Evolutionary conservation across 768 basidiomycete species (phyloP).

Genomic region (Cubamyces sp.): DNA sequence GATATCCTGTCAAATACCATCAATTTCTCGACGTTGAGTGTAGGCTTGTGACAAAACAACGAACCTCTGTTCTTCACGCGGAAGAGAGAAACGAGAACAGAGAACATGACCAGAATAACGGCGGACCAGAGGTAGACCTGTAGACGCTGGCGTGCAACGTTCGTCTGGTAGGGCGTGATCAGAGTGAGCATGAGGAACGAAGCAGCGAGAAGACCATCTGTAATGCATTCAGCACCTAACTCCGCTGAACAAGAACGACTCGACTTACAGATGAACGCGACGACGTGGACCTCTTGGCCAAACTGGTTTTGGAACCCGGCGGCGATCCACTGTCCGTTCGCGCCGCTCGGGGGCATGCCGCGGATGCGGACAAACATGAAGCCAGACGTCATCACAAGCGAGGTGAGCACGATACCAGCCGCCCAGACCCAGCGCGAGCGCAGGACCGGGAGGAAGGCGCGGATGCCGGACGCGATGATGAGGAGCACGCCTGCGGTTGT

Average conservation of each 20-base stretch:
- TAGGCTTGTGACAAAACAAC: slow-evolving; percentile 22
- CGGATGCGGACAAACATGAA: slow-evolving; percentile 98
- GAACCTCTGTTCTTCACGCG: slow-evolving; percentile 87
- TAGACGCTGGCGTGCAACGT: slow-evolving; percentile 73
- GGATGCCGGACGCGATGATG: slow-evolving; percentile 52
- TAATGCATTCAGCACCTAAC: neutral
- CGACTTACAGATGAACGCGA: slow-evolving; percentile 81
- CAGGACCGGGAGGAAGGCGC: slow-evolving; percentile 67
- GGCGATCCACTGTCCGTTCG: slow-evolving; percentile 80
- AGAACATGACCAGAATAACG: slow-evolving; percentile 83
- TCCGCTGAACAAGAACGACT: neutral
- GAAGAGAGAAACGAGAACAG: slow-evolving; percentile 85
- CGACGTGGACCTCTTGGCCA: slow-evolving; percentile 90
- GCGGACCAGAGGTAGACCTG: slow-evolving; percentile 91
- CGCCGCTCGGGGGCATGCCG: slow-evolving; percentile 66
- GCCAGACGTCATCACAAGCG: slow-evolving; percentile 86
- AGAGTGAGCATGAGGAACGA: slow-evolving; percentile 81
- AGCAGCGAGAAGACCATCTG: slow-evolving; percentile 83
- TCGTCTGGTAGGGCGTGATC: slow-evolving; percentile 77
- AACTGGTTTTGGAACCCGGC: slow-evolving; percentile 87
- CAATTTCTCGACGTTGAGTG: neutral
- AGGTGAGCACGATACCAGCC: slow-evolving; percentile 56
- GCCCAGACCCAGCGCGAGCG: slow-evolving; percentile 83
- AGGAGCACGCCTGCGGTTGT: slow-evolving; percentile 51
- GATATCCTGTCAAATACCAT: slow-evolving; percentile 57